A percentile compares a stretch with the other conserved stretches of the same genome.
Evolutionary conservation across 1,284 basidiomycete genomes (phyloP).

Genomic region (Cryptococcus amylolentus): DNA sequence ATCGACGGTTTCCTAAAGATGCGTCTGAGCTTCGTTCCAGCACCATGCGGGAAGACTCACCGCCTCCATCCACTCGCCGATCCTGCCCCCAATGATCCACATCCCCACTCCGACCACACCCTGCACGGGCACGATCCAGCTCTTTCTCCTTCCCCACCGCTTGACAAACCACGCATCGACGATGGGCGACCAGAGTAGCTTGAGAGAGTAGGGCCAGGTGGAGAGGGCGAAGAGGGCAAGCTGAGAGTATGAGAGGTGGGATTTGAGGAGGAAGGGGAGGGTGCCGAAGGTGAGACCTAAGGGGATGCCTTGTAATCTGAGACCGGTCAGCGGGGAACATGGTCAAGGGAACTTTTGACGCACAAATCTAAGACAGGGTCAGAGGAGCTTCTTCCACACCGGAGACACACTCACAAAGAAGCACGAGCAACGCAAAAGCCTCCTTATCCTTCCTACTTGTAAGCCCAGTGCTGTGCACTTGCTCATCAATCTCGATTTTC

Average conservation of each 20-base stretch:
- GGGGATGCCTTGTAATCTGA: conserved; percentile 80
- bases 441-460: conserved; percentile 61
- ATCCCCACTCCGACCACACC: conserved; percentile 81
- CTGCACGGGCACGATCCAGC: conserved; percentile 99
- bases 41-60: conserved; percentile 50
- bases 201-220: conserved; percentile 95
- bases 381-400: neutral
- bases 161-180: conserved; percentile 87
- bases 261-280: conserved; percentile 90
- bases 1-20: conserved; percentile 71
- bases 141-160: conserved; percentile 77
- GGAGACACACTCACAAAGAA: conserved; percentile 69
- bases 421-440: conserved; percentile 79
- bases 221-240: conserved; percentile 91
- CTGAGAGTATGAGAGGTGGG: conserved; percentile 93
- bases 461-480: conserved; percentile 25
- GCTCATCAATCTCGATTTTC: conserved; percentile 24
- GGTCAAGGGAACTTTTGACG: neutral
- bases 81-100: conserved; percentile 78
- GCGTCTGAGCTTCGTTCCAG: neutral
- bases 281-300: conserved; percentile 74
- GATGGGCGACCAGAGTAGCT: conserved; percentile 95
- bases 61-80: conserved; percentile 73
- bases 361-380: conserved; percentile 24
- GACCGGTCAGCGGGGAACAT: neutral